These are phyloP conservation scores for Pseudozyma sp. DNA, from an alignment of 1,284 basidiomycete genomes.

Conservation along the genomic window DNA sequence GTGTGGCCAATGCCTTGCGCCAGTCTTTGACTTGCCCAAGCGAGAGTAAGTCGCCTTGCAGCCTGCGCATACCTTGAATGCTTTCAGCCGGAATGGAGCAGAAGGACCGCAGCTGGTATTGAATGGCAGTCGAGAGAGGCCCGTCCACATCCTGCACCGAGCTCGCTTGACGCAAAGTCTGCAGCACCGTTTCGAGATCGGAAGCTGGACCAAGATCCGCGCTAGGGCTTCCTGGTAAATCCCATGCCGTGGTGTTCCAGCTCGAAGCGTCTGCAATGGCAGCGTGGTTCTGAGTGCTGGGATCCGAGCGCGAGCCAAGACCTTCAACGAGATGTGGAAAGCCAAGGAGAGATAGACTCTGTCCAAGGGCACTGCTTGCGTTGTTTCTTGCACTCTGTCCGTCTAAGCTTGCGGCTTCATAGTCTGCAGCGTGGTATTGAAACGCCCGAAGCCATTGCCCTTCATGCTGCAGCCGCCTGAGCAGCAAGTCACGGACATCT, in stretches of 20 bases:
- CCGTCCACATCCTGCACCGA: conserved; percentile 22
- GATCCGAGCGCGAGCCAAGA: conserved; percentile 14
- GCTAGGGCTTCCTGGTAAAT: conserved; percentile 70
- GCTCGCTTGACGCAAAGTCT: conserved; percentile 74
- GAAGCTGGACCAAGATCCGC: conserved; percentile 58
- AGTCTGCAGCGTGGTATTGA: conserved; percentile 84
- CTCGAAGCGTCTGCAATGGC: conserved; percentile 73
- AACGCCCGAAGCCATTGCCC: conserved; percentile 91
- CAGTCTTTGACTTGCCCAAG: conserved; percentile 47
- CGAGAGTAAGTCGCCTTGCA: conserved; percentile 44
- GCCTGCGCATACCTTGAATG: conserved; percentile 20
- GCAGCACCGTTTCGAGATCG: conserved; percentile 81
- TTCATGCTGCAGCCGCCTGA: conserved; percentile 90
- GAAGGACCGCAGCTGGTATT: conserved; percentile 41
- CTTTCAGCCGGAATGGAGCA: conserved; percentile 38
- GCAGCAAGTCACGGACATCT: conserved; percentile 81
- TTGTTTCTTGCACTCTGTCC: background rate
- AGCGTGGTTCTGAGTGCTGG: background rate
- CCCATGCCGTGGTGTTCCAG: conserved; percentile 92
- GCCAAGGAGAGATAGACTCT: conserved; percentile 81
- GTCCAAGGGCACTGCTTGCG: conserved; percentile 10
- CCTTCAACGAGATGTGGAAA: conserved; percentile 82
- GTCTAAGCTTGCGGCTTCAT: conserved; percentile 72
- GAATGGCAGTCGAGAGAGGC: conserved; percentile 23
- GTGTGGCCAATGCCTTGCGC: conserved; percentile 21